Evolutionary conservation across 2,329 filamentous ascomycete species (phyloP).

Genomic region (Verruconis gallopava): DNA sequence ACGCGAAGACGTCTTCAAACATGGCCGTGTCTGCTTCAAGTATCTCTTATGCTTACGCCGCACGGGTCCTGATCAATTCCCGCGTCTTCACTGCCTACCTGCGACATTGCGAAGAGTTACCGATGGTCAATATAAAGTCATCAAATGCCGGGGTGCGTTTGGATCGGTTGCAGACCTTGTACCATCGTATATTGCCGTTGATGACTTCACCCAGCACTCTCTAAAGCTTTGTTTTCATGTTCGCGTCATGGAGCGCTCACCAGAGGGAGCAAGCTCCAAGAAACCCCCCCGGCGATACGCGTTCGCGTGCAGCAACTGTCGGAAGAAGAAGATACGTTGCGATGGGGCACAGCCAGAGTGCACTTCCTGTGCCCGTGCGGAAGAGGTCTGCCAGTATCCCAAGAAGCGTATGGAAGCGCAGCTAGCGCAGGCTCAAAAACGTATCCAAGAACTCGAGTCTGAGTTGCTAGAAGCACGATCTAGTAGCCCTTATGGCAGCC

Average conservation of each 20-base stretch:
- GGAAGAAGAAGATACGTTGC: constrained; percentile 5
- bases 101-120: neutral
- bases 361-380: neutral
- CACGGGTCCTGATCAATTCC: neutral
- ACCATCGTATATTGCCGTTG: no score
- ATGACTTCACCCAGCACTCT: no score
- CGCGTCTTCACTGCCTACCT: neutral
- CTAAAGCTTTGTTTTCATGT: no score
- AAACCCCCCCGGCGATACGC: constrained; percentile 3
- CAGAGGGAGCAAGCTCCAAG: neutral
- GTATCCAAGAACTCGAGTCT: neutral
- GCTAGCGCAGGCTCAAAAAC: neutral
- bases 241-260: neutral
- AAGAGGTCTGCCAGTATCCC: neutral
- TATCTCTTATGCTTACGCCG: neutral
- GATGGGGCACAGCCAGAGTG: constrained; percentile 8
- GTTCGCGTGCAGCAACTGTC: constrained; percentile 7
- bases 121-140: constrained; percentile 1
- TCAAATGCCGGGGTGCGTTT: neutral
- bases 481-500: neutral
- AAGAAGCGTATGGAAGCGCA: neutral
- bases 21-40: neutral
- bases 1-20: neutral
- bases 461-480: neutral
- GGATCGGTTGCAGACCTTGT: no score